These are phyloP conservation scores for Niveomyces coronatus DNA, from an alignment of 2,329 filamentous ascomycete genomes.

Conservation along the genomic window DNA sequence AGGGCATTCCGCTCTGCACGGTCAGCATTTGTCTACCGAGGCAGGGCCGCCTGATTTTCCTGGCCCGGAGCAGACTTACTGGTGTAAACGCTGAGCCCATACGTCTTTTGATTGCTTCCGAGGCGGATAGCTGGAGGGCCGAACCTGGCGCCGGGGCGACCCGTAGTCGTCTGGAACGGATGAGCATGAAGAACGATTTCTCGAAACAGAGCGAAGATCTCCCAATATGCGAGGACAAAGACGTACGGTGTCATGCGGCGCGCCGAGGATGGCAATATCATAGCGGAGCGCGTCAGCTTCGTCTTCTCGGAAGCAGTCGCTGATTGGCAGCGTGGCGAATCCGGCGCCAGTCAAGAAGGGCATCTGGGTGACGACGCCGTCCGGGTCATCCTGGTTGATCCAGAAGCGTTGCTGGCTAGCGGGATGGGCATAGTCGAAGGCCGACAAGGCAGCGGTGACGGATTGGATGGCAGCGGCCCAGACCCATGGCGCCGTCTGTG, in stretches of 20 bases:
- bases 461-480: no score
- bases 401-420: constrained; percentile 12
- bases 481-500: no score
- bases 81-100: constrained; percentile 15
- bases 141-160: constrained; percentile 45
- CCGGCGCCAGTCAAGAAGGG: constrained; percentile 12
- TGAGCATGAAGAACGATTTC: not conserved
- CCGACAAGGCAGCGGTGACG: no score
- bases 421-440: constrained; percentile 8
- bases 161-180: constrained; percentile 13
- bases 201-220: no score
- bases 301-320: constrained; percentile 16
- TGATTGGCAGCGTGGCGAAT: constrained; percentile 17
- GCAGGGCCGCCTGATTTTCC: no score
- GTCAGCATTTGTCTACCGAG: no score
- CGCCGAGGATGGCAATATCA: constrained; percentile 21
- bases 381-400: constrained; percentile 6
- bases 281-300: constrained; percentile 11
- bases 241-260: constrained; percentile 20
- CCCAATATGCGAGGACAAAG: no score
- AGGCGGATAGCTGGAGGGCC: constrained; percentile 74
- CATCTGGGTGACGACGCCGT: constrained; percentile 13
- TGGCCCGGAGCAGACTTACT: constrained; percentile 8
- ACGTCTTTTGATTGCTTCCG: constrained; percentile 53
- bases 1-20: constrained; percentile 13